These are phyloP conservation scores for Plantago lanceolata DNA, from an alignment of 305 asterid species.

Conservation along the genomic window DNA sequence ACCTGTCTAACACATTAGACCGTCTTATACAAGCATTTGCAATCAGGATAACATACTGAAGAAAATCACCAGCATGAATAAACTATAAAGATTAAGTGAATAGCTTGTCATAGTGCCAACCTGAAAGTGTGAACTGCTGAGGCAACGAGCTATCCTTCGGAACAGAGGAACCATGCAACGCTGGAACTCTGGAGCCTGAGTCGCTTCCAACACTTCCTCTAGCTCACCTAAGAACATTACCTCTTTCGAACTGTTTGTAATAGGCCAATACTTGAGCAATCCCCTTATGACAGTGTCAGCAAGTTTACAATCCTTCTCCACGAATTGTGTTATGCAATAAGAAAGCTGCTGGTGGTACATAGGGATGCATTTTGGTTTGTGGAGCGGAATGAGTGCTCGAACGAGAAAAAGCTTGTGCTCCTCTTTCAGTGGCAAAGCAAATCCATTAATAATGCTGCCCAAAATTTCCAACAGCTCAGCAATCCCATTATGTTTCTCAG, in stretches of 20 bases:
- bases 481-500: slow-evolving; percentile 44
- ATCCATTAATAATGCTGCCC: slow-evolving; percentile 51
- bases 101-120: slow-evolving; percentile 33
- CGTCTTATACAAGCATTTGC: too few relatives aligned
- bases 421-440: slow-evolving; percentile 44
- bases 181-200: slow-evolving; percentile 45
- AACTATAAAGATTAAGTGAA: background rate
- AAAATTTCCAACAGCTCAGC: slow-evolving; percentile 46
- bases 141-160: slow-evolving; percentile 62
- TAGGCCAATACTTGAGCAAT: slow-evolving; percentile 46
- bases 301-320: slow-evolving; percentile 47
- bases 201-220: slow-evolving; percentile 47
- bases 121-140: slow-evolving; percentile 93
- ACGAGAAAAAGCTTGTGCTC: slow-evolving; percentile 47
- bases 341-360: slow-evolving; percentile 58
- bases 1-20: too few relatives aligned
- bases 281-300: slow-evolving; percentile 39
- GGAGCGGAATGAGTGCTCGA: slow-evolving; percentile 39
- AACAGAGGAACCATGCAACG: slow-evolving; percentile 81
- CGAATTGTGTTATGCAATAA: slow-evolving; percentile 42
- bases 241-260: slow-evolving; percentile 50
- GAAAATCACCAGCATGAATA: slow-evolving; percentile 1
- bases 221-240: slow-evolving; percentile 48
- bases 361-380: slow-evolving; percentile 49
- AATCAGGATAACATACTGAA: background rate